Evolutionary conservation across 129 eudicot species (phyloP).

Genomic region (Flaveria bidentis): DNA sequence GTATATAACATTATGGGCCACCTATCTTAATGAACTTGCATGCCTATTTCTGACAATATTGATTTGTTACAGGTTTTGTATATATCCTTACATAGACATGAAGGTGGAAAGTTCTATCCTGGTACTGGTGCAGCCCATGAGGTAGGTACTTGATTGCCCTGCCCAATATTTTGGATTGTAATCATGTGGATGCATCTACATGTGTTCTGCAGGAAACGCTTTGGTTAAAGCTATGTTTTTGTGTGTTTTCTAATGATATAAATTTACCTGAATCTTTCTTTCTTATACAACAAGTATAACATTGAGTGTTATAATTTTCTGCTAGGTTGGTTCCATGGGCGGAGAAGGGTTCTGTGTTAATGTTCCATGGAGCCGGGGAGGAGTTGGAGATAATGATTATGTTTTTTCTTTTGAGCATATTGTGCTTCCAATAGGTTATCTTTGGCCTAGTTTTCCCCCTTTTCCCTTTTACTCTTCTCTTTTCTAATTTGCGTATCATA

Average conservation of each 20-base stretch:
- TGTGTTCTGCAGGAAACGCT: background rate
- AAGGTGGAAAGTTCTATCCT: slow-evolving; percentile 91
- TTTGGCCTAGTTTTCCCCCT: background rate
- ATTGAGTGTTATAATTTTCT: slow-evolving; percentile 14
- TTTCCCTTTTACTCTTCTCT: background rate
- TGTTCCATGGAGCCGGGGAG: slow-evolving; percentile 96
- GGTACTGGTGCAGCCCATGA: slow-evolving; percentile 96
- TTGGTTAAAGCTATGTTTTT: slow-evolving; percentile 9
- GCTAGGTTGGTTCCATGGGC: slow-evolving; percentile 85
- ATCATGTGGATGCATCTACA: slow-evolving; percentile 14
- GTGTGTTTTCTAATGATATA: background rate
- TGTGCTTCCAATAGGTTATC: slow-evolving; percentile 91
- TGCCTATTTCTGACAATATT: slow-evolving; percentile 10
- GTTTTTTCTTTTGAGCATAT: slow-evolving; percentile 82
- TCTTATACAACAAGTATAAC: background rate
- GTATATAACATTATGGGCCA: background rate
- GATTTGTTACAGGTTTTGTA: slow-evolving; percentile 66
- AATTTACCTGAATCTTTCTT: background rate
- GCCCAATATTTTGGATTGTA: background rate
- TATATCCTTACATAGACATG: slow-evolving; percentile 92
- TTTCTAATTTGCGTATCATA: slow-evolving; percentile 1
- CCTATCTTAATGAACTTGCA: background rate
- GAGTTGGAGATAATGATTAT: slow-evolving; percentile 95
- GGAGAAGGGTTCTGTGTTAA: slow-evolving; percentile 98
- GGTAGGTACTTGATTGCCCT: slow-evolving; percentile 45